Base-by-base conservation (phyloP, 2,329 filamentous ascomycete species). In the Verticillium klebahnii region DNA sequence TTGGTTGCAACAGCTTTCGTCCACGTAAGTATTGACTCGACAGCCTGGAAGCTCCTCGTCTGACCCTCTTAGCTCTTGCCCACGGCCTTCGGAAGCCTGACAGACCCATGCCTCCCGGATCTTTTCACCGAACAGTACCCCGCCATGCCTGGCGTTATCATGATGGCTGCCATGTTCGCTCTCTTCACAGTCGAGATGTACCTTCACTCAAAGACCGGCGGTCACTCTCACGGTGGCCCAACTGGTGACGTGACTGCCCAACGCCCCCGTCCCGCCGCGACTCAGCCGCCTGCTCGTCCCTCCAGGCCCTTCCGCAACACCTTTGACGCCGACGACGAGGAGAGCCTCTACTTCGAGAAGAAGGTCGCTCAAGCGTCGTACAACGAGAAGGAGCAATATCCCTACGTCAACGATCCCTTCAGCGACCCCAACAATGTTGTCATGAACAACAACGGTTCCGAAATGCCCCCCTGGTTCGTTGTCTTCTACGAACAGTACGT, bases 1-100 rank as follows among this genome's bases (percentile, higher is more conserved):
- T 78, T 91, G 40, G 84, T 91, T 62, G 88, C 89, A 31, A 91
- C 89, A 2, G 89, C 89, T 2, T 91, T 91, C 67, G 88, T 91
- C 23, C 89, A 91, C 79, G 80, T 87, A 68, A 67, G 79, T 73
- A n/a, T 9, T n/a, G 5, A 14, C 32, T 1, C 19, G 8, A 5
- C 23, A 19, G 19, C 19, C 6, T 19, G 1, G 19, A 25, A 31
- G 31, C 56, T 61, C 9, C 57, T 25, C 12, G 2, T 9, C 62
- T 61, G 3, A 60, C 34, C 25, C 23, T 39, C 19, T 3, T 31
- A 82, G 77, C 77, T 87, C 66, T 79, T 88, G 7, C 85, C 85
- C 0, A 86, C 84, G 3, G 85, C 85, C 17, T 88, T 87, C 68
- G 75, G 73, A 57, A 83, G 76, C 63, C 74, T 84, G 34, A 76